Percentiles rank a stretch among this genome's conserved stretches.
Evolutionary conservation across 352 stramenopile species (phyloP).

Genomic region (Phytophthora tubulina): DNA sequence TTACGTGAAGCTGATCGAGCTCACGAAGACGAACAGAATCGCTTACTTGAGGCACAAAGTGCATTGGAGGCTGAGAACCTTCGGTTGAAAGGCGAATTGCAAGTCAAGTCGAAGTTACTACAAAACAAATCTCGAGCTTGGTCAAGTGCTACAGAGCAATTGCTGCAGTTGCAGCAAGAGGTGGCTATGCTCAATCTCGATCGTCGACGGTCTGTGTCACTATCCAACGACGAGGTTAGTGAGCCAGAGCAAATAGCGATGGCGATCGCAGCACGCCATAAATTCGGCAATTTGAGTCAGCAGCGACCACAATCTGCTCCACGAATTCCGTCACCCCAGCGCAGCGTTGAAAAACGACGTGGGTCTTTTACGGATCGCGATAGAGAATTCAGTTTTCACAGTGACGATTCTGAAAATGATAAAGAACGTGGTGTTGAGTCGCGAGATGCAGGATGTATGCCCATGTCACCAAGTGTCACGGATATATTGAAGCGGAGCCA

Average conservation of each 20-base stretch:
- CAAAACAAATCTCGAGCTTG: slow-evolving; percentile 88
- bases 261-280: slow-evolving; percentile 32
- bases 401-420: slow-evolving; percentile 6
- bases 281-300: slow-evolving; percentile 10
- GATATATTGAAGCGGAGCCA: slow-evolving; percentile 25
- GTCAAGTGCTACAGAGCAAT: slow-evolving; percentile 79
- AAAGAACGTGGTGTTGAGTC: slow-evolving; percentile 7
- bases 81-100: slow-evolving; percentile 75
- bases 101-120: slow-evolving; percentile 85
- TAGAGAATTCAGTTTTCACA: neutral
- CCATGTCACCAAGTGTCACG: slow-evolving; percentile 19
- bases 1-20: slow-evolving; percentile 53
- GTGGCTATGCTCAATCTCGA: slow-evolving; percentile 85
- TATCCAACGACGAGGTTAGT: slow-evolving; percentile 15
- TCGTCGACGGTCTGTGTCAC: slow-evolving; percentile 28
- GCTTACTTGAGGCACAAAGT: slow-evolving; percentile 61
- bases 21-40: slow-evolving; percentile 66
- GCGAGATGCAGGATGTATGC: slow-evolving; percentile 25
- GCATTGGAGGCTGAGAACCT: slow-evolving; percentile 80
- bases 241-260: slow-evolving; percentile 37
- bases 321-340: slow-evolving; percentile 31
- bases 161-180: slow-evolving; percentile 84
- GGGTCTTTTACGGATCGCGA: slow-evolving; percentile 31
- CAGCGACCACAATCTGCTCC: slow-evolving; percentile 40
- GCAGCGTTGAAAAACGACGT: slow-evolving; percentile 37